Evolutionary conservation across 495 filamentous ascomycete genomes (phyloP).

Genomic region (Tuber magnatum): DNA sequence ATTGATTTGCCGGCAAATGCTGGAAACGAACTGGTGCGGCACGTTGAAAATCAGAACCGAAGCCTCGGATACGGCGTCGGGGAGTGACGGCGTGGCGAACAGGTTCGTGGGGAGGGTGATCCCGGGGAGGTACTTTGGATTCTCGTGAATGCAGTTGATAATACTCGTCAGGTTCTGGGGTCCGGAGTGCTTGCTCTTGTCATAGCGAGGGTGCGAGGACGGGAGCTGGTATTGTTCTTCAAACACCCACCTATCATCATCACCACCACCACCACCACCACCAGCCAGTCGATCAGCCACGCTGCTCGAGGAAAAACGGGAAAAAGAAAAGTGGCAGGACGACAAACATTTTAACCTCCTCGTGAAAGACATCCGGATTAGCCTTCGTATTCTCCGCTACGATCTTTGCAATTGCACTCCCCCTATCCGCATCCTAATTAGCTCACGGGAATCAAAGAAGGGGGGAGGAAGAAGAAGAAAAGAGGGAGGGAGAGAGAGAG

Average conservation of each 20-base stretch:
- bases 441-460: neutral
- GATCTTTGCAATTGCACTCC: conserved; percentile 94
- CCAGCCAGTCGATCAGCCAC: conserved; percentile 44
- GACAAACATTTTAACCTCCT: conserved; percentile 95
- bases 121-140: conserved; percentile 89
- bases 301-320: neutral
- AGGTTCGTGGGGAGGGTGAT: conserved; percentile 80
- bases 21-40: conserved; percentile 93
- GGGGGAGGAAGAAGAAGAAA: neutral
- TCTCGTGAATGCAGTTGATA: conserved; percentile 91
- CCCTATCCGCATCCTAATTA: conserved; percentile 50
- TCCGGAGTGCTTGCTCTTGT: conserved; percentile 50
- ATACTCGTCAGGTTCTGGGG: conserved; percentile 79
- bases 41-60: conserved; percentile 93
- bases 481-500: neutral
- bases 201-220: conserved; percentile 33
- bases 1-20: conserved; percentile 74
- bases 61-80: conserved; percentile 70
- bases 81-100: conserved; percentile 79
- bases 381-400: conserved; percentile 80
- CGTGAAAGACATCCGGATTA: conserved; percentile 72
- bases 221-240: conserved; percentile 43
- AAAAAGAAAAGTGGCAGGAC: neutral
- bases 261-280: neutral
- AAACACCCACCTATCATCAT: conserved; percentile 41